These are phyloP conservation scores for Sordariomycetes sp. DNA, from an alignment of 2,329 filamentous ascomycete genomes.

Conservation along the genomic window DNA sequence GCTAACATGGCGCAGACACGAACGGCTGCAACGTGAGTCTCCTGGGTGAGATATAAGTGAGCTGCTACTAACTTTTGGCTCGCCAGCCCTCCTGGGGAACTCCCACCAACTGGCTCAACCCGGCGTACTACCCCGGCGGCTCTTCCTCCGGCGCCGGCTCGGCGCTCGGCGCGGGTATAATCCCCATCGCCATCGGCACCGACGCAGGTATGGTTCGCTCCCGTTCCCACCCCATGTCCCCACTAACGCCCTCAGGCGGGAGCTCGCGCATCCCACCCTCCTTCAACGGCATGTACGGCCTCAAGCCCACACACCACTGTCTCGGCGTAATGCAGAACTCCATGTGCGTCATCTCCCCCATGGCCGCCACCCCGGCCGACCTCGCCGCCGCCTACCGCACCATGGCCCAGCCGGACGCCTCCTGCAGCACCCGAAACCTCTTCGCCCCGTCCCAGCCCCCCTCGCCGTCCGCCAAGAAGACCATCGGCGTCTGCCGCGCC, in stretches of 20 bases:
- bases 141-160: slow-evolving; percentile 72
- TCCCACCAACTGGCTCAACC: slow-evolving; percentile 68
- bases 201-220: slow-evolving; percentile 36
- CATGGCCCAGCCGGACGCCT: slow-evolving; percentile 63
- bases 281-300: slow-evolving; percentile 71
- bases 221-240: background rate
- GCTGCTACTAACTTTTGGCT: slow-evolving; percentile 4
- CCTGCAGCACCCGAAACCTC: slow-evolving; percentile 44
- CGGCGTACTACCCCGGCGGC: slow-evolving; percentile 67
- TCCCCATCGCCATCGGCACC: slow-evolving; percentile 66
- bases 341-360: slow-evolving; percentile 59
- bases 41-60: background rate
- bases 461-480: slow-evolving; percentile 33
- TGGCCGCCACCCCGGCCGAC: slow-evolving; percentile 67
- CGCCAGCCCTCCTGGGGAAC: slow-evolving; percentile 58
- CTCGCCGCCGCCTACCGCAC: slow-evolving; percentile 73
- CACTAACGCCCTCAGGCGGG: slow-evolving; percentile 30
- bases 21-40: slow-evolving; percentile 63
- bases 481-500: slow-evolving; percentile 60
- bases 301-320: slow-evolving; percentile 70
- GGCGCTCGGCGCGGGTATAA: slow-evolving; percentile 55
- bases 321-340: slow-evolving; percentile 44
- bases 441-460: slow-evolving; percentile 50
- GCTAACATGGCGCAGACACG: slow-evolving; percentile 40
- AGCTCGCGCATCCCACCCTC: slow-evolving; percentile 62